Evolutionary conservation across 352 stramenopile genomes (phyloP).

Genomic region (Globisporangium acanthophoron): DNA sequence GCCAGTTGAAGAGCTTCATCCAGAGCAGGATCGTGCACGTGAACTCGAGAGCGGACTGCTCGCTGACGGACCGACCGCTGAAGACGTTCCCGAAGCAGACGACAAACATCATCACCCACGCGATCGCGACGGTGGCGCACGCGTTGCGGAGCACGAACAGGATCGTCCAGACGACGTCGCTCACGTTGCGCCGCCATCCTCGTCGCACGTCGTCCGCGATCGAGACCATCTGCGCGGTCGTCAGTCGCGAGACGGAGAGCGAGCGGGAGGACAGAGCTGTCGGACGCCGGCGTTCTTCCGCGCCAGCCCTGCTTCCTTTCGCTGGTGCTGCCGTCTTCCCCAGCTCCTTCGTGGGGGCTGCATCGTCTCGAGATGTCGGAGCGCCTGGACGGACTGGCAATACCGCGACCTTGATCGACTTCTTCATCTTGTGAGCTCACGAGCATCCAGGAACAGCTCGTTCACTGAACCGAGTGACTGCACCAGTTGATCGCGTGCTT

Average conservation of each 20-base stretch:
- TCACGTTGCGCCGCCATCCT: background rate
- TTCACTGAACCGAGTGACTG: too few relatives aligned
- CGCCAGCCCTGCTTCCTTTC: background rate
- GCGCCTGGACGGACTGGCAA: too few relatives aligned
- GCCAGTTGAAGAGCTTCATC: slow-evolving; percentile 5
- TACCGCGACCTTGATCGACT: background rate
- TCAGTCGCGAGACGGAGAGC: background rate
- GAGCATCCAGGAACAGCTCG: too few relatives aligned
- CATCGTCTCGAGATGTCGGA: background rate
- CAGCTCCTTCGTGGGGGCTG: background rate
- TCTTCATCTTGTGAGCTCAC: background rate
- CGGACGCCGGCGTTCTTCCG: background rate
- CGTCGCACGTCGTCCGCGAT: background rate
- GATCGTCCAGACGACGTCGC: background rate
- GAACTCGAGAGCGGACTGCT: background rate
- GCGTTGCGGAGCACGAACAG: slow-evolving; percentile 3
- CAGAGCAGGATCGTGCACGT: slow-evolving; percentile 1
- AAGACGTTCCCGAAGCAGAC: slow-evolving; percentile 5
- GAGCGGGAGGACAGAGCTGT: background rate
- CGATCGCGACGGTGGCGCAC: background rate
- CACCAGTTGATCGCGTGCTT: too few relatives aligned
- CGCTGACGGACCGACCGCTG: background rate
- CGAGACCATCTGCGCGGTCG: background rate
- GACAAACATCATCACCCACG: slow-evolving; percentile 1
- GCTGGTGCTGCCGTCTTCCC: too few relatives aligned